Percentiles rank a stretch among this genome's conserved stretches.
Conservation (phyloP, 164 flowering plant species). For the Magnolia sinica region DNA sequence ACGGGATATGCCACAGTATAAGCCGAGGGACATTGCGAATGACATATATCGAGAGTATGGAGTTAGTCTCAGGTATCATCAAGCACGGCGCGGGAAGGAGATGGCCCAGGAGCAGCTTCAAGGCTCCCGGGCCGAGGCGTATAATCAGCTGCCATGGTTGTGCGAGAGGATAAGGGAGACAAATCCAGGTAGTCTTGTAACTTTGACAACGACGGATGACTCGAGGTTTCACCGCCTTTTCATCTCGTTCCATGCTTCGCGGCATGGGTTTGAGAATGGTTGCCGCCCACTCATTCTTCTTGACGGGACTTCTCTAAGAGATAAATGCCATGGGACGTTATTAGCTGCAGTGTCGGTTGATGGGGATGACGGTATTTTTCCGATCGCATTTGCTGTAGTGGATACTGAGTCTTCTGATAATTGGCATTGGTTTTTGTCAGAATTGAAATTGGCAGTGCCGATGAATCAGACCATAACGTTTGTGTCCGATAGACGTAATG, state of each 20-base stretch:
- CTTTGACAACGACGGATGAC: conserved; percentile 38
- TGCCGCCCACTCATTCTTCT: conserved; percentile 64
- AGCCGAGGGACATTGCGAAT: conserved; percentile 43
- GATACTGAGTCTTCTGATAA: conserved; percentile 49
- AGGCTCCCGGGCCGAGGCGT: conserved; percentile 46
- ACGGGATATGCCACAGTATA: conserved; percentile 40
- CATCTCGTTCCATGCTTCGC: conserved; percentile 42
- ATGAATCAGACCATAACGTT: conserved; percentile 47
- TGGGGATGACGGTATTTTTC: conserved; percentile 58
- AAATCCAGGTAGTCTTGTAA: conserved; percentile 51
- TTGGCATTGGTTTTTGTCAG: conserved; percentile 67
- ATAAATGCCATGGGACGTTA: conserved; percentile 54
- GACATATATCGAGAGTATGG: conserved; percentile 47
- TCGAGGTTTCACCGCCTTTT: conserved; percentile 43
- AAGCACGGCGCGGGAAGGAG: conserved; percentile 54
- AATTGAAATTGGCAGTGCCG: conserved; percentile 38
- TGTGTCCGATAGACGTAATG: conserved; percentile 52
- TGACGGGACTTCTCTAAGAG: conserved; percentile 42
- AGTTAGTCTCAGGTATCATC: conserved; percentile 38
- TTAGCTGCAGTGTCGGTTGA: conserved; percentile 57
- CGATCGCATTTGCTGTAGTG: conserved; percentile 60
- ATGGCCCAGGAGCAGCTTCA: conserved; percentile 42
- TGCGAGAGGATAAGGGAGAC: conserved; percentile 50
- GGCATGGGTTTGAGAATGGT: conserved; percentile 42
- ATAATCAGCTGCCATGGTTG: conserved; percentile 43